These are phyloP conservation scores for Exophiala alcalophila DNA, from an alignment of 2,329 filamentous ascomycete species.

Conservation along the genomic window DNA sequence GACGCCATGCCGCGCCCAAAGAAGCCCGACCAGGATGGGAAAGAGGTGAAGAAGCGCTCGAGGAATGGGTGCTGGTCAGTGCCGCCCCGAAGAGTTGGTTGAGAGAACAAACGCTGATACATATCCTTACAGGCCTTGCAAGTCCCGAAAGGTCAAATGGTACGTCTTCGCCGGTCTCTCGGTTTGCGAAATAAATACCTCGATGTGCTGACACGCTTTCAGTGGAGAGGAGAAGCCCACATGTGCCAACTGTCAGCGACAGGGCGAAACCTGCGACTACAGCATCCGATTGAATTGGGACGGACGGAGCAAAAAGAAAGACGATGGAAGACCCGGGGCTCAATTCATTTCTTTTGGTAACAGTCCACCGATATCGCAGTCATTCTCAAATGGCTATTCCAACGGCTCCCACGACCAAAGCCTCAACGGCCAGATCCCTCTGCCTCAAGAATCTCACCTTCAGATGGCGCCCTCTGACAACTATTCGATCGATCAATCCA, in stretches of 20 bases:
- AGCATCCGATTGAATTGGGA: constrained; percentile 80
- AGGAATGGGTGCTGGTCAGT: constrained; percentile 65
- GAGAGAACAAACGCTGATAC: constrained; percentile 16
- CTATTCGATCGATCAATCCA: constrained; percentile 14
- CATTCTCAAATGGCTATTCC: constrained; percentile 16
- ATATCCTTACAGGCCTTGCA: constrained; percentile 63
- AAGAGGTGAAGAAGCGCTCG: constrained; percentile 63
- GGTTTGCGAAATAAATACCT: not conserved
- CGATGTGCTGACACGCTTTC: constrained; percentile 16
- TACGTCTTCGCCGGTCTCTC: constrained; percentile 35
- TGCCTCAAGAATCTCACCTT: constrained; percentile 3
- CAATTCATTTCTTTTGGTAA: constrained; percentile 36
- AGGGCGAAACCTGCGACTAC: constrained; percentile 74
- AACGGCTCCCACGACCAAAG: constrained; percentile 13
- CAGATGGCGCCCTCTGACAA: constrained; percentile 7
- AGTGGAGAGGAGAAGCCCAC: constrained; percentile 70
- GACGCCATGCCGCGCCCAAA: constrained; percentile 62
- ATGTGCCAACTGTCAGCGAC: constrained; percentile 70
- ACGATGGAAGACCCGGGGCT: constrained; percentile 34
- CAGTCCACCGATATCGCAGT: constrained; percentile 11
- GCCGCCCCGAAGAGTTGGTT: not conserved
- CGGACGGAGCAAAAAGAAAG: constrained; percentile 62
- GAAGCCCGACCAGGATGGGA: constrained; percentile 51
- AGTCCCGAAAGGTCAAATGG: constrained; percentile 76
- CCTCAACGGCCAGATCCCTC: constrained; percentile 10